Conservation (phyloP, 2,329 filamentous ascomycete species). For the Botrytis galanthina region DNA sequence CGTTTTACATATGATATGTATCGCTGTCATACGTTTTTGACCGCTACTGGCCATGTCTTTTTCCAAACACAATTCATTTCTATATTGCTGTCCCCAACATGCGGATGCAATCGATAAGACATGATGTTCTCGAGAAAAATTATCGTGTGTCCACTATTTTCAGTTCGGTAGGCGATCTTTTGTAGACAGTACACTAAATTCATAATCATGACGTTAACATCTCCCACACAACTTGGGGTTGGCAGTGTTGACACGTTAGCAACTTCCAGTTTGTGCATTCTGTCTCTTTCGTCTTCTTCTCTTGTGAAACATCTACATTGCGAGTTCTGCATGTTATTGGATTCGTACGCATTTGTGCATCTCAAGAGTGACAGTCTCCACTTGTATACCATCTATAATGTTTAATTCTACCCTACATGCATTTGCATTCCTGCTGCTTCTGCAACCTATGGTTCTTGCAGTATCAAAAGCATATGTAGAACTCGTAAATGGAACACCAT, state of each 20-base stretch:
- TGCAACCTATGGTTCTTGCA: conserved; percentile 13
- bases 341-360: not conserved
- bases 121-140: not conserved
- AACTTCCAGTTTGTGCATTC: not conserved
- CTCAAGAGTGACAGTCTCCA: not conserved
- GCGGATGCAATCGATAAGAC: not conserved
- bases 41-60: not conserved
- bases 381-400: not conserved
- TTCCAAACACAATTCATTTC: not conserved
- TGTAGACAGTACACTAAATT: not conserved
- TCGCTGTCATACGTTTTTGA: not conserved
- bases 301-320: not conserved
- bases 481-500: conserved; percentile 29
- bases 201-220: not conserved
- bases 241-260: not conserved
- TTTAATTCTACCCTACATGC: not conserved
- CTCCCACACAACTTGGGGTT: not conserved
- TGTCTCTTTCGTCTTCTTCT: no score
- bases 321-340: no score
- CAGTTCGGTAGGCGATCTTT: not conserved
- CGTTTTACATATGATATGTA: not conserved
- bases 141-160: not conserved
- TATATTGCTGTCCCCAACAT: not conserved
- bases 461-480: conserved; percentile 21
- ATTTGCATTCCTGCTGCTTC: not conserved